phyloP scores from a whole-genome alignment of 2,329 filamentous ascomycete species.

The Colletotrichum godetiae region DNA sequence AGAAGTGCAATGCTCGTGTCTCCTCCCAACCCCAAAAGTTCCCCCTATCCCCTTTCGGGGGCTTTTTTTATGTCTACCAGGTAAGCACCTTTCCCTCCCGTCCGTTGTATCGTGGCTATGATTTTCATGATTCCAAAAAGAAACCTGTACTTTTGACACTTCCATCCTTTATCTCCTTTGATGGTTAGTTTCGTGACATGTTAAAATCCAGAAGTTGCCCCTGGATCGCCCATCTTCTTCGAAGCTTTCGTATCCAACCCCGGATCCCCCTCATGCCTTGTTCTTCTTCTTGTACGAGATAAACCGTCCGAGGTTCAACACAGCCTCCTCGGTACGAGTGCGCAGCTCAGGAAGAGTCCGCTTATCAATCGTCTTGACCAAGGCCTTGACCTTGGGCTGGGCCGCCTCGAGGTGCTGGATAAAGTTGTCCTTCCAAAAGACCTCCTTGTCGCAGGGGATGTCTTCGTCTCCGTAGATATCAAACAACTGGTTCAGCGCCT shows the following conservation, averaged over 20 bases:
- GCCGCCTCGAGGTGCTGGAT: constrained; percentile 67
- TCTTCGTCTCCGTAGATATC: constrained; percentile 75
- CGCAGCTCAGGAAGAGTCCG: constrained; percentile 67
- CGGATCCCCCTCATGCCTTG: constrained; percentile 42
- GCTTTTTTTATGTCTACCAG: constrained; percentile 7
- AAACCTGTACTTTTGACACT: constrained; percentile 20
- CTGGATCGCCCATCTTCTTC: background rate
- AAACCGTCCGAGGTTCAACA: constrained; percentile 71
- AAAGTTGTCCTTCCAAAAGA: constrained; percentile 74
- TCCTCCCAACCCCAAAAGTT: background rate
- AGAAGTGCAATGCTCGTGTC: constrained; percentile 31
- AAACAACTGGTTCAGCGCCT: constrained; percentile 74
- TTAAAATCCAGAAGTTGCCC: background rate
- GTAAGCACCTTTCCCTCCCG: constrained; percentile 26
- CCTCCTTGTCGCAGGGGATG: constrained; percentile 66
- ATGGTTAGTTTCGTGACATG: background rate
- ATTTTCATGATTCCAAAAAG: constrained; percentile 6
- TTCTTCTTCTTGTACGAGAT: constrained; percentile 74
- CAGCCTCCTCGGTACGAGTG: constrained; percentile 68
- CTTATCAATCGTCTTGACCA: constrained; percentile 72
- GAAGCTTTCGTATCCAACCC: constrained; percentile 8
- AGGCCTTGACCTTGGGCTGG: constrained; percentile 63
- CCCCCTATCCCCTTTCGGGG: background rate
- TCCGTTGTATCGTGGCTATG: constrained; percentile 23
- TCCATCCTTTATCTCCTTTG: background rate